Percentiles rank a stretch among this genome's conserved stretches.
These are phyloP conservation scores for Saturnispora zaruensis DNA, from an alignment of 805 yeast genomes.

Conservation along the genomic window DNA sequence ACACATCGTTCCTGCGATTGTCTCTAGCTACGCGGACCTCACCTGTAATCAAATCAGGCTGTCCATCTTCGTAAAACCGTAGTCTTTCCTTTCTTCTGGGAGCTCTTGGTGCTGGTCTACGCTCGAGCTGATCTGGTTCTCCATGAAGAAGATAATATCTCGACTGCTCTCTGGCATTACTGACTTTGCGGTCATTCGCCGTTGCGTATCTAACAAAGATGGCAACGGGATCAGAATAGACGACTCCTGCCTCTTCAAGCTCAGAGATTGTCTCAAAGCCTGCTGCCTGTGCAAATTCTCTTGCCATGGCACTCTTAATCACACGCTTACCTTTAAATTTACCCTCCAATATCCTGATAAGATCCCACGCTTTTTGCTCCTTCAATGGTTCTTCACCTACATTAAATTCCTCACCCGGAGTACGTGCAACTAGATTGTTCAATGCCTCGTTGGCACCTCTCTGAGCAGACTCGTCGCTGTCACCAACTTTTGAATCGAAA, in stretches of 20 bases:
- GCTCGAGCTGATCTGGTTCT: slow-evolving; percentile 45
- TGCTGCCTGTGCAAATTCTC: neutral
- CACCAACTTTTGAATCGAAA: slow-evolving; percentile 26
- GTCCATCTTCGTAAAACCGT: slow-evolving; percentile 7
- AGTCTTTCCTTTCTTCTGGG: neutral
- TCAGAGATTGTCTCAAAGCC: neutral
- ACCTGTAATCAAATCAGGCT: slow-evolving; percentile 29
- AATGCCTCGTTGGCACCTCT: slow-evolving; percentile 7
- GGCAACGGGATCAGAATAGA: slow-evolving; percentile 25
- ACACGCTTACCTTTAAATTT: slow-evolving; percentile 2
- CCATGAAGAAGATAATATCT: slow-evolving; percentile 63
- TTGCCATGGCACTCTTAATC: slow-evolving; percentile 8
- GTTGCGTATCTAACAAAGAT: slow-evolving; percentile 41
- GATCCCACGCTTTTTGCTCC: slow-evolving; percentile 14
- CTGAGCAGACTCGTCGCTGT: neutral
- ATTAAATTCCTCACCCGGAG: neutral
- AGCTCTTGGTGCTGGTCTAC: slow-evolving; percentile 20
- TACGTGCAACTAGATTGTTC: neutral
- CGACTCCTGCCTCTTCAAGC: neutral
- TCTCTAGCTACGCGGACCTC: slow-evolving; percentile 16
- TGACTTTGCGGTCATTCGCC: slow-evolving; percentile 46
- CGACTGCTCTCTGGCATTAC: slow-evolving; percentile 49
- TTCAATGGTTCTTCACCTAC: neutral
- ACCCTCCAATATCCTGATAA: slow-evolving; percentile 6
- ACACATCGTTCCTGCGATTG: neutral